These are phyloP conservation scores for Coniella lustricola DNA, from an alignment of 2,329 filamentous ascomycete species.

Conservation along the genomic window DNA sequence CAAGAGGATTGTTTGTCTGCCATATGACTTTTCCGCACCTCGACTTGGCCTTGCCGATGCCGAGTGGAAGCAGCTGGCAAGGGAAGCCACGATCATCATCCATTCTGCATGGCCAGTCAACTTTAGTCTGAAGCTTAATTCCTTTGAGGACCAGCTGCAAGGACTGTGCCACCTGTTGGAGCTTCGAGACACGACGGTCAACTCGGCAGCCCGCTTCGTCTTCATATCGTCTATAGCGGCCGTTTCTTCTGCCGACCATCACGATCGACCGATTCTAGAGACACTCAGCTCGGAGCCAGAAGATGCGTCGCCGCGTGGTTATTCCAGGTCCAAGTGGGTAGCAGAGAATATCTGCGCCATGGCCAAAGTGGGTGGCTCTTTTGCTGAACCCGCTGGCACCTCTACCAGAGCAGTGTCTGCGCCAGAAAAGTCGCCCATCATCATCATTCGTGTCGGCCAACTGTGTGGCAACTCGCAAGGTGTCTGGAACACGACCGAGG, in stretches of 20 bases:
- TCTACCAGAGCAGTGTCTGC: constrained; percentile 13
- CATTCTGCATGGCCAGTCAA: constrained; percentile 50
- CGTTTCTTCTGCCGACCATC: not conserved
- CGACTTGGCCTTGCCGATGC: constrained; percentile 39
- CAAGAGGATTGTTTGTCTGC: constrained; percentile 38
- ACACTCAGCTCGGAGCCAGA: constrained; percentile 31
- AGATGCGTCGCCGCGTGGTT: constrained; percentile 42
- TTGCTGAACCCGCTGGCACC: constrained; percentile 1
- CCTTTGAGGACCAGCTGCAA: constrained; percentile 41
- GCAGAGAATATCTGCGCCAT: constrained; percentile 45
- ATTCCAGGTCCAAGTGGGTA: constrained; percentile 52
- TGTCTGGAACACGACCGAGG: constrained; percentile 41
- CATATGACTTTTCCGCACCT: constrained; percentile 37
- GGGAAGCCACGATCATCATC: constrained; percentile 38
- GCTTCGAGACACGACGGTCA: constrained; percentile 4
- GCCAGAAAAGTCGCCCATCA: constrained; percentile 23
- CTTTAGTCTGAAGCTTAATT: constrained; percentile 42
- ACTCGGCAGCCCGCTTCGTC: constrained; percentile 16
- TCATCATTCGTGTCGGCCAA: constrained; percentile 39
- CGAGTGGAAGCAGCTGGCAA: constrained; percentile 33
- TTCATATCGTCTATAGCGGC: constrained; percentile 24
- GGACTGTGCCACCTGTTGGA: constrained; percentile 38
- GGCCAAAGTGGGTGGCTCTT: constrained; percentile 23
- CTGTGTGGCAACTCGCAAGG: constrained; percentile 34
- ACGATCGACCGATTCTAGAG: constrained; percentile 31